phyloP scores from a whole-genome alignment of 495 filamentous ascomycete genomes.

The Penicillium chermesinum region DNA sequence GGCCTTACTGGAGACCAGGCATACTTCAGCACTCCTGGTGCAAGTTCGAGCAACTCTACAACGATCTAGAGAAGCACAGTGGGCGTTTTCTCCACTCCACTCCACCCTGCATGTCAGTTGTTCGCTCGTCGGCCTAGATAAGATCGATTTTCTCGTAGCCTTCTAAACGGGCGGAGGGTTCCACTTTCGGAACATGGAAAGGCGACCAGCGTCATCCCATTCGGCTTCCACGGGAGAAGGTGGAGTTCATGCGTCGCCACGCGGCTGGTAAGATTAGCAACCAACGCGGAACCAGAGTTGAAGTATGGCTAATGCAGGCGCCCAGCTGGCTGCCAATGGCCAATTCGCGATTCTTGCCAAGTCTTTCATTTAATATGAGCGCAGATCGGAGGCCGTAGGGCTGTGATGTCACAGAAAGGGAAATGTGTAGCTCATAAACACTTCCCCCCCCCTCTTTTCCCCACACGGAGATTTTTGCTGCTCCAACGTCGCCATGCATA shows the following conservation, averaged over 20 bases:
- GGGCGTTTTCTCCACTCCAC: too few relatives aligned
- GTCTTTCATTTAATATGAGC: constrained; percentile 4
- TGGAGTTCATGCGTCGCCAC: constrained; percentile 2
- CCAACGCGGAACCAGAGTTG: neutral
- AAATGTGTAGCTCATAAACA: neutral
- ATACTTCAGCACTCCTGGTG: too few relatives aligned
- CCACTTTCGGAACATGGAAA: neutral
- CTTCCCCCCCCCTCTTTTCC: constrained; percentile 5
- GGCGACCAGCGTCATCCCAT: neutral
- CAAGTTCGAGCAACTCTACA: too few relatives aligned
- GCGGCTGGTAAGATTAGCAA: neutral
- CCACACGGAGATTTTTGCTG: neutral
- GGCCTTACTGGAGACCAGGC: too few relatives aligned
- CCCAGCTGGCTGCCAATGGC: neutral
- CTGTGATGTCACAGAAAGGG: constrained; percentile 20
- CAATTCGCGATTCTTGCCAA: constrained; percentile 4
- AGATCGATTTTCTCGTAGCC: too few relatives aligned
- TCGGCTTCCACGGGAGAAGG: constrained; percentile 5
- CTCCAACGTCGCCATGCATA: constrained; percentile 24
- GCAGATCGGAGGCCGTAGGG: constrained; percentile 3
- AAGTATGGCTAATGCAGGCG: neutral
- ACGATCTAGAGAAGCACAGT: too few relatives aligned
- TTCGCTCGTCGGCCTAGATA: too few relatives aligned
- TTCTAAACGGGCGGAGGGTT: too few relatives aligned
- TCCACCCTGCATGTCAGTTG: too few relatives aligned